Evolutionary conservation across 176 grass and related monocot species (phyloP), one percentile per base, ranked within the genome.

Genomic region (Phragmites australis): DNA sequence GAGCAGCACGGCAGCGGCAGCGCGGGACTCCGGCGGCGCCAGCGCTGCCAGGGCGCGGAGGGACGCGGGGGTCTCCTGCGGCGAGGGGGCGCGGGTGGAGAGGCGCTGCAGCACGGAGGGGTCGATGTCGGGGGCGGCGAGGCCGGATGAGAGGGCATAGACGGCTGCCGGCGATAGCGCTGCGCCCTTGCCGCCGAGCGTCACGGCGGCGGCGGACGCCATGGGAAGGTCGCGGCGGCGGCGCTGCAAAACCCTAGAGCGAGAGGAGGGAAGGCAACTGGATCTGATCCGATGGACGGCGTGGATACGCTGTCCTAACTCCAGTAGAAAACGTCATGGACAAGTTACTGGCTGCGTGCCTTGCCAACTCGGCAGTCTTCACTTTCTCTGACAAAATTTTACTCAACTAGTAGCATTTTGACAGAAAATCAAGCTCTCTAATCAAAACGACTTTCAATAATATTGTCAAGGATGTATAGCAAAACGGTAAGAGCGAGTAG

Each of bases 101-200:
- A 97, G 88, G 66, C 90, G 59, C 70, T 93, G 88, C 19, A 91
- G 86, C 30, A 90, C 92, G 11, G 96, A 90, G 8, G 92, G 16
- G 72, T 99, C 92, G 78, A 99, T 88, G 17, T 34, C 19, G 0
- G 88, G 88, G 27, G 61, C 43, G 1, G 75, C 68, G 65, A 95
- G 65, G 6, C 84, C 81, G 21, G 41, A 32, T 49, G 88, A 79
- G 34, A 94, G 65, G 18, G 92, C 74, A 83, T 98, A 98, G 2
- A 93, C 83, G 4, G 83, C 64, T 30, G 82, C 43, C 0, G 93
- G 70, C 9, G 90, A 69, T 37, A 91, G 90, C 12, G 54, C 63
- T 49, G 81, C 88, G 16, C 92, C 96, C 84, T 80, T 99, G 61
- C 90, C 90, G 48, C 90, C 96, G 52, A 99, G 73, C 16, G 77